Evolutionary conservation across 108 stramenopile species (phyloP), one percentile per base, ranked within the genome.

Genomic region (Skeletonema menzelii): DNA sequence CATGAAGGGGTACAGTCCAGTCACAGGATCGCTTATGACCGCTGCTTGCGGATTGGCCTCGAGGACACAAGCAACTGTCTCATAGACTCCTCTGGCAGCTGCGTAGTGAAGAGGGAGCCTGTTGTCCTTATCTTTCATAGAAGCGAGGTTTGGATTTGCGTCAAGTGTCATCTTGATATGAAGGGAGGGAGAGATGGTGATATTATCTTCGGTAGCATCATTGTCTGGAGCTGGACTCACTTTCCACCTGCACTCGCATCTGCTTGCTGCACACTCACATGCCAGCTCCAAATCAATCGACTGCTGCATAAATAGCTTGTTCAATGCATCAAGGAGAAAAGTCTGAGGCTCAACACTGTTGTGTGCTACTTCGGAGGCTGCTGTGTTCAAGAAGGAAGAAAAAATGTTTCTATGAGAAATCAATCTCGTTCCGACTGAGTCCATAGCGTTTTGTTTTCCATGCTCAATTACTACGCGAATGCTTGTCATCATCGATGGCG

Each of bases 1-100:
- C 59, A 59, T 79, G 49, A 86, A 86, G 2, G 85, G 85, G 60
- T 72, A 86, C 8, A 86, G 56, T 20, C 66, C 60, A 34, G 83
- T 77, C 17, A 73, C 26, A 14, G 85, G 85, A 59, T 84, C 82
- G 37, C 26, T 59, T 8, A 66, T 5, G 11, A 57, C n/a, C 22
- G 69, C 12, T 3, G 72, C 56, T 55, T 70, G 61, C 5, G 84
- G 84, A 53, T 76, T 69, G 4, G 80, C 71, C 15, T 34, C 55
- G 58, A 85, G 69, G 28, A 85, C 3, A 20, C 68, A 14, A 17
- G n/a, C 80, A 77, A 85, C 5, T 67, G 65, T 53, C 81, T 80
- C 13, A 68, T 70, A 74, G 77, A 17, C 17, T 1, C 44, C 14
- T 17, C 2, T 78, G 34, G 65, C 32, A 31, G 81, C 35, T 14